A percentile compares a stretch with the other conserved stretches of the same genome.
phyloP scores from a whole-genome alignment of 495 filamentous ascomycete species.

The Evernia prunastri region DNA sequence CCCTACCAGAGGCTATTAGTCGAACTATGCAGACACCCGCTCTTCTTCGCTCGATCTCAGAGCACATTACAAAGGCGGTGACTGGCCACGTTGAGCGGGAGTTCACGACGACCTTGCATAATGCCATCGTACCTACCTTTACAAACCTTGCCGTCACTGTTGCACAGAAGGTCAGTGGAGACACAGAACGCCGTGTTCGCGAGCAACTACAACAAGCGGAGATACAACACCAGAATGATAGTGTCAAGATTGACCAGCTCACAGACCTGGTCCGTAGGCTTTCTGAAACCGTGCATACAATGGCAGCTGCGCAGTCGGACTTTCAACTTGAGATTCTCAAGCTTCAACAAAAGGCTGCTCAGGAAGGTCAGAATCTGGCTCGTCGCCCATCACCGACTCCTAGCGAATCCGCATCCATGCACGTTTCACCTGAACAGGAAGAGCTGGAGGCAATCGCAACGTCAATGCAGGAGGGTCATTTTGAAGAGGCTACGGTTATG shows the following conservation, averaged over 20 bases:
- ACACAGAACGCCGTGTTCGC: constrained; percentile 59
- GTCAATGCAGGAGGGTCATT: constrained; percentile 57
- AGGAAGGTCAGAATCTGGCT: constrained; percentile 23
- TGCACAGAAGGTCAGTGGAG: constrained; percentile 52
- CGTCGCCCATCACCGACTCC: constrained; percentile 19
- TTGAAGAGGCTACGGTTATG: constrained; percentile 63
- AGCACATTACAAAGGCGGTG: constrained; percentile 60
- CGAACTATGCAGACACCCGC: constrained; percentile 64
- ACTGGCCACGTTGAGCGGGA: constrained; percentile 60
- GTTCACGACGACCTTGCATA: constrained; percentile 54
- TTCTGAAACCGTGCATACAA: constrained; percentile 62
- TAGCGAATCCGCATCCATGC: constrained; percentile 29
- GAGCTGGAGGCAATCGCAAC: constrained; percentile 59
- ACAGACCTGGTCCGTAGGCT: constrained; percentile 63
- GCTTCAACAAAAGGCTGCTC: constrained; percentile 42
- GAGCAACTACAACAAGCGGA: constrained; percentile 61
- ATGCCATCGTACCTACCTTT: constrained; percentile 57
- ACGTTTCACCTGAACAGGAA: constrained; percentile 50
- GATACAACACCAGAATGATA: constrained; percentile 60
- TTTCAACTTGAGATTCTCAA: constrained; percentile 56
- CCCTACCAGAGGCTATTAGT: constrained; percentile 49
- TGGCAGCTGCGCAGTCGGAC: constrained; percentile 58
- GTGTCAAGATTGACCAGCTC: constrained; percentile 76
- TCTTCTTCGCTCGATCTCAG: constrained; percentile 61
- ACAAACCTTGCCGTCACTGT: constrained; percentile 52